These are phyloP conservation scores for Mrakia blollopis DNA, from an alignment of 768 basidiomycete species.

Conservation along the genomic window DNA sequence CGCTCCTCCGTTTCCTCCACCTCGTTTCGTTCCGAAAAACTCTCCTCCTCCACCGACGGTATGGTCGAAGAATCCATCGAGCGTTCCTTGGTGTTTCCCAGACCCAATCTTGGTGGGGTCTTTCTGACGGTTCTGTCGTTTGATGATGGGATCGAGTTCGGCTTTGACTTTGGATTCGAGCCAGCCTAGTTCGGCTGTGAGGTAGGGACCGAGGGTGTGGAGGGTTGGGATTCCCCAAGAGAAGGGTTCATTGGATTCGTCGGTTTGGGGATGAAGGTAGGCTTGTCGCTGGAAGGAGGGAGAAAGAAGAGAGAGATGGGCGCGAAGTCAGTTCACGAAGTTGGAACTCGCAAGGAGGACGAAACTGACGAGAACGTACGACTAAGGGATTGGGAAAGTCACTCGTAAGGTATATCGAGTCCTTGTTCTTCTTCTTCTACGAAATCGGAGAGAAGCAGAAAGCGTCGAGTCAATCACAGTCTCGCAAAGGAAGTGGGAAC, in stretches of 20 bases:
- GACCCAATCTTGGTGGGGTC: constrained; percentile 60
- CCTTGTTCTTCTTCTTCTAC: constrained; percentile 31
- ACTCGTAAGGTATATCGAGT: constrained; percentile 10
- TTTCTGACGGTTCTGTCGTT: constrained; percentile 73
- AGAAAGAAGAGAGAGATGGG: not conserved
- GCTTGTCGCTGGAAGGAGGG: constrained; percentile 15
- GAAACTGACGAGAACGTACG: not conserved
- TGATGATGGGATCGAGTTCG: constrained; percentile 83
- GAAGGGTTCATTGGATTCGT: constrained; percentile 31
- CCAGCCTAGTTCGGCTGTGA: constrained; percentile 78
- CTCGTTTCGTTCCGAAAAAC: not conserved
- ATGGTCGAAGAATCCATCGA: constrained; percentile 70
- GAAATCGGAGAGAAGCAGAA: not conserved
- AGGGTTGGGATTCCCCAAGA: constrained; percentile 30
- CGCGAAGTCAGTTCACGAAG: not conserved
- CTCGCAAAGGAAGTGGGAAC: not conserved
- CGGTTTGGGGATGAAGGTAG: constrained; percentile 25
- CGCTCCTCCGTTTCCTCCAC: constrained; percentile 9
- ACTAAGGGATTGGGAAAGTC: constrained; percentile 24
- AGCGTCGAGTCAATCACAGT: no score
- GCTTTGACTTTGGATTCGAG: constrained; percentile 77
- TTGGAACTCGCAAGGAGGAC: not conserved
- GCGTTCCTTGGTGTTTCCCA: constrained; percentile 65
- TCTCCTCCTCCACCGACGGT: constrained; percentile 48
- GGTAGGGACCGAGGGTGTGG: constrained; percentile 51